Base-by-base conservation (phyloP, 2,329 filamentous ascomycete species). In the Fusarium pseudograminearum region DNA sequence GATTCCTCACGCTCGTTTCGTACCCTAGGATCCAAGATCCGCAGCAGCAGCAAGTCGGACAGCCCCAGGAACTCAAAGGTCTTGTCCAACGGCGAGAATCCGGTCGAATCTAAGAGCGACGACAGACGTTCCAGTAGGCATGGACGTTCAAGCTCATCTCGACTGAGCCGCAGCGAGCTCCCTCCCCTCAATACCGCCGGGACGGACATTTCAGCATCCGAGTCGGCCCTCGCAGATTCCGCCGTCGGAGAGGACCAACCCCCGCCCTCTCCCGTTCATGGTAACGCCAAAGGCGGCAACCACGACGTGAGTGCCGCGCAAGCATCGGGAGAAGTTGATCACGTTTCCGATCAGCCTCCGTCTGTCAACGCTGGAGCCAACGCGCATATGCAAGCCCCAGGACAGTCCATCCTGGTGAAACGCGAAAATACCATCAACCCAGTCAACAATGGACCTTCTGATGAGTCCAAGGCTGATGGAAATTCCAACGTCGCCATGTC, bases 261-360 rank as follows among this genome's bases (percentile, higher is more conserved):
- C 16, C 95, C 94, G 5, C 94, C 94, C n/a, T 97, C 94, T 3
- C 94, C 94, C 5, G 91, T 95, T 22, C 91, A 95, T 74, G 86
- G 89, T 42, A 91, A 91, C 15, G 82, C 94, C 68, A 91, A 89
- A 73, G 83, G 87, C 46, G 92, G 92, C 56, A 90, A 93, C 71
- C 90, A 93, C 75, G 91, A 94, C 78, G 89, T 97, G 44, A 87
- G 87, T 76, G 91, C 91, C 47, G 94, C 94, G 44, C 92, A 97
- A 79, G 89, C 91, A 55, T 92, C 89, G 51, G 94, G 95, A 58
- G 96, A 99, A 80, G 94, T 99, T 42, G 96, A 97, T 76, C 90
- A 94, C 73, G 94, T 99, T 22, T 98, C 95, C 16, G 96, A 98
- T 76, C 91, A 91, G 63, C 95, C 94, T 30, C 94, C 93, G 3